These are phyloP conservation scores for Teratosphaeria gauchensis DNA, from an alignment of 2,329 filamentous ascomycete genomes.

Conservation along the genomic window DNA sequence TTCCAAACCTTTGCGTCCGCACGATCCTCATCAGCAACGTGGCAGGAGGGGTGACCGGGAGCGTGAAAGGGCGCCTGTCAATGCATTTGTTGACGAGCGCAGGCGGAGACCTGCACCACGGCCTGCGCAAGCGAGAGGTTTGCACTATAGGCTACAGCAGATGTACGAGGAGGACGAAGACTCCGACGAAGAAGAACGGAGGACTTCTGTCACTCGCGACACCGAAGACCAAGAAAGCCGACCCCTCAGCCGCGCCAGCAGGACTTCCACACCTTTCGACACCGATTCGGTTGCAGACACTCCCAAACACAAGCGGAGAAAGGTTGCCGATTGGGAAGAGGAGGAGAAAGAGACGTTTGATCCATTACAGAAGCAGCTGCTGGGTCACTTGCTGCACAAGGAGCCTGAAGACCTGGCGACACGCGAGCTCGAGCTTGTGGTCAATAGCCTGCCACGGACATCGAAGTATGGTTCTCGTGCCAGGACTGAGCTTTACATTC, in stretches of 20 bases:
- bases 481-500: conserved; percentile 56
- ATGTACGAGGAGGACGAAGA: conserved; percentile 62
- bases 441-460: conserved; percentile 44
- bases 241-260: conserved; percentile 61
- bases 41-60: conserved; percentile 26
- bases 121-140: conserved; percentile 58
- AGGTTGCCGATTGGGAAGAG: conserved; percentile 36
- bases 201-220: conserved; percentile 58
- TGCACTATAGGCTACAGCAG: conserved; percentile 70
- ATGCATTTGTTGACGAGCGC: conserved; percentile 49
- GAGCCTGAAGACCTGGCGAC: conserved; percentile 63
- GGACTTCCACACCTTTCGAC: conserved; percentile 43
- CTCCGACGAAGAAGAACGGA: conserved; percentile 68
- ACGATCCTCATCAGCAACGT: conserved; percentile 34
- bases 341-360: conserved; percentile 42
- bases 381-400: conserved; percentile 42
- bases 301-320: conserved; percentile 36
- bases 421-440: conserved; percentile 47
- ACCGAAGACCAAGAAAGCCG: conserved; percentile 81
- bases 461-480: conserved; percentile 68
- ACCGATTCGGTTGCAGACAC: conserved; percentile 36
- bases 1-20: conserved; percentile 32
- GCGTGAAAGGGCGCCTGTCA: conserved; percentile 26
- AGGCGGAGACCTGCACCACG: conserved; percentile 45
- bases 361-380: conserved; percentile 35